A percentile compares a stretch with the other conserved stretches of the same genome.
phyloP scores from a whole-genome alignment of 23 red algal species.

The Gracilaria gracilis region DNA sequence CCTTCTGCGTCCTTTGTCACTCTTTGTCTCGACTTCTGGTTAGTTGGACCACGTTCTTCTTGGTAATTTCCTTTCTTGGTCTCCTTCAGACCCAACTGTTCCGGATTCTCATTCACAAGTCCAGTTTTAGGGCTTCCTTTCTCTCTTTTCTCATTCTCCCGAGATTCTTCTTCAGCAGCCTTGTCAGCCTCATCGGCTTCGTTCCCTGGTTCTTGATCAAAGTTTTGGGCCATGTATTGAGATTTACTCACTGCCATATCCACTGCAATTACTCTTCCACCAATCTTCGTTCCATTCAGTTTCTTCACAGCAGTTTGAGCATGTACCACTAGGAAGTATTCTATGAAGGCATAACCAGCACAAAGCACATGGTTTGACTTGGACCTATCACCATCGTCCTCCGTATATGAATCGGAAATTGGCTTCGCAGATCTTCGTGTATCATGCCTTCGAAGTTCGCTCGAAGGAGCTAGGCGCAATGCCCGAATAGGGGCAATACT shows the following conservation, averaged over 20 bases:
- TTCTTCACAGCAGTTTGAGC: constrained; percentile 63
- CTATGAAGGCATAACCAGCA: constrained; percentile 84
- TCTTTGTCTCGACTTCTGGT: neutral
- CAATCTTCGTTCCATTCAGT: constrained; percentile 71
- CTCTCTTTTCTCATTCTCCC: neutral
- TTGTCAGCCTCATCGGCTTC: neutral
- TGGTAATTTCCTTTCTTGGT: neutral
- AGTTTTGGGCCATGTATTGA: constrained; percentile 41
- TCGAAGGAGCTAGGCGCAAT: constrained; percentile 43
- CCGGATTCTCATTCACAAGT: neutral
- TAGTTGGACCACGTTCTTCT: neutral
- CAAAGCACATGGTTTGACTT: neutral
- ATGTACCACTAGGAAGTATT: constrained; percentile 75
- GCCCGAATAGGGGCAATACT: constrained; percentile 30
- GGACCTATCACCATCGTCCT: neutral
- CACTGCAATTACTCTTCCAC: constrained; percentile 79
- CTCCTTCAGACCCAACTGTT: neutral
- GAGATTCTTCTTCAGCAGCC: neutral
- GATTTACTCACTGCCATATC: constrained; percentile 81
- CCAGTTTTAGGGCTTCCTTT: neutral
- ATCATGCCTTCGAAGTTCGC: constrained; percentile 1
- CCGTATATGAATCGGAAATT: neutral
- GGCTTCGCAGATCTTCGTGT: constrained; percentile 20
- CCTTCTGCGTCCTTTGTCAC: neutral
- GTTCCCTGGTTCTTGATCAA: neutral